These are phyloP conservation scores for Neostapfia colusana DNA, from an alignment of 176 grass and related monocot species.

Conservation along the genomic window DNA sequence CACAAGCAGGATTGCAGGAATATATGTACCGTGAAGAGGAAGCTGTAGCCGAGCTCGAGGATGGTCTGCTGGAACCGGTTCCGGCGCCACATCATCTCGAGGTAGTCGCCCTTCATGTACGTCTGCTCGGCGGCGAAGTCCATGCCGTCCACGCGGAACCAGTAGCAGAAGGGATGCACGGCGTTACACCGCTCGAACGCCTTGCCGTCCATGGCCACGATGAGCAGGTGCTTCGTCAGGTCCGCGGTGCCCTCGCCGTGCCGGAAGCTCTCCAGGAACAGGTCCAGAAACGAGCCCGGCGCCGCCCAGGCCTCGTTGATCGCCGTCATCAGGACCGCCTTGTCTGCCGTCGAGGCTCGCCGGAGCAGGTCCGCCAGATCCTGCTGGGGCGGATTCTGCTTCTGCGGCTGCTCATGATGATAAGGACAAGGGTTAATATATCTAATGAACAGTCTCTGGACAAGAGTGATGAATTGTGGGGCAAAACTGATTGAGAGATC, in stretches of 20 bases:
- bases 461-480: neutral
- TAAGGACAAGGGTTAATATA: neutral
- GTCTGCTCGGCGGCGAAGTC: conserved; percentile 65
- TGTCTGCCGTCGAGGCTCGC: conserved; percentile 46
- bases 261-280: conserved; percentile 76
- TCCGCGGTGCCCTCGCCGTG: conserved; percentile 44
- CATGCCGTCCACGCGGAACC: conserved; percentile 40
- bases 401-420: neutral
- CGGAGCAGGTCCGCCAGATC: conserved; percentile 51
- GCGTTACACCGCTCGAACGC: conserved; percentile 51
- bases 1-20: neutral
- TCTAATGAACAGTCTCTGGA: neutral
- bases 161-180: conserved; percentile 67
- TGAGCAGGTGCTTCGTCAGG: conserved; percentile 56
- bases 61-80: conserved; percentile 59
- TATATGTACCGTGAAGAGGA: conserved; percentile 60
- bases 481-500: neutral
- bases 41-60: conserved; percentile 72
- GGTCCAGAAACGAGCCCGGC: conserved; percentile 61
- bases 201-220: conserved; percentile 60
- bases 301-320: conserved; percentile 74
- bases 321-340: conserved; percentile 67
- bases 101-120: conserved; percentile 74
- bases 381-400: neutral
- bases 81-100: conserved; percentile 83